These are phyloP conservation scores for Austropuccinia psidii DNA, from an alignment of 1,284 basidiomycete genomes.

Conservation along the genomic window DNA sequence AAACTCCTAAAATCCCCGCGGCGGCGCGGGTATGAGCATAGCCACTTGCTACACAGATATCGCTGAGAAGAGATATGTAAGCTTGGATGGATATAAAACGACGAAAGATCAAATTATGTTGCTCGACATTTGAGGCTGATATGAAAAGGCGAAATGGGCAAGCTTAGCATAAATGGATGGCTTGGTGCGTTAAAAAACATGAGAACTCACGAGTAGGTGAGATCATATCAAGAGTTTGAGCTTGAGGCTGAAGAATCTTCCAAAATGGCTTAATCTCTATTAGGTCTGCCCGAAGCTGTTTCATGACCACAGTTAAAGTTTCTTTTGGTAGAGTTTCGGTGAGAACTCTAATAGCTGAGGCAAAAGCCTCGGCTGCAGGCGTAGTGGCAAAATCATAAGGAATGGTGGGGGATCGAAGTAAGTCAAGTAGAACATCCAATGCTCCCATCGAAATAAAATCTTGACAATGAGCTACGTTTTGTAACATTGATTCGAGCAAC, in stretches of 20 bases:
- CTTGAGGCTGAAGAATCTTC: slow-evolving; percentile 54
- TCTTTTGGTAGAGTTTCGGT: slow-evolving; percentile 73
- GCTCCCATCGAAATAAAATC: slow-evolving; percentile 81
- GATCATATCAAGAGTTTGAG: slow-evolving; percentile 59
- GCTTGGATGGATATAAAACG: slow-evolving; percentile 69
- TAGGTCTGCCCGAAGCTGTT: slow-evolving; percentile 64
- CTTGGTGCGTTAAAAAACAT: neutral
- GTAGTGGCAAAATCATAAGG: slow-evolving; percentile 83
- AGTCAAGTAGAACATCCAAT: slow-evolving; percentile 63
- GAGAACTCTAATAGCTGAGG: slow-evolving; percentile 79
- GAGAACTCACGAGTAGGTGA: slow-evolving; percentile 53
- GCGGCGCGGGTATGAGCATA: slow-evolving; percentile 74
- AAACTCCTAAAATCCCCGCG: slow-evolving; percentile 64
- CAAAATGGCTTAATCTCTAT: slow-evolving; percentile 66
- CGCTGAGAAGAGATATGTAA: slow-evolving; percentile 72
- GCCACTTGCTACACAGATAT: slow-evolving; percentile 76
- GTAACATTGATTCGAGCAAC: slow-evolving; percentile 90
- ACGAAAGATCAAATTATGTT: slow-evolving; percentile 64
- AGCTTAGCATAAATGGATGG: slow-evolving; percentile 18
- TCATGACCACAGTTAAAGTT: slow-evolving; percentile 64
- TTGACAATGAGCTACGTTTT: slow-evolving; percentile 72
- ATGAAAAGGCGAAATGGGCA: slow-evolving; percentile 6
- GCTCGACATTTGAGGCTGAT: slow-evolving; percentile 48
- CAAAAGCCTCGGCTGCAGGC: slow-evolving; percentile 70
- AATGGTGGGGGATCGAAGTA: slow-evolving; percentile 75